Evolutionary conservation across 202 grass and related monocot genomes (phyloP), one percentile per base, ranked within the genome.

Genomic region (Zizania palustris): DNA sequence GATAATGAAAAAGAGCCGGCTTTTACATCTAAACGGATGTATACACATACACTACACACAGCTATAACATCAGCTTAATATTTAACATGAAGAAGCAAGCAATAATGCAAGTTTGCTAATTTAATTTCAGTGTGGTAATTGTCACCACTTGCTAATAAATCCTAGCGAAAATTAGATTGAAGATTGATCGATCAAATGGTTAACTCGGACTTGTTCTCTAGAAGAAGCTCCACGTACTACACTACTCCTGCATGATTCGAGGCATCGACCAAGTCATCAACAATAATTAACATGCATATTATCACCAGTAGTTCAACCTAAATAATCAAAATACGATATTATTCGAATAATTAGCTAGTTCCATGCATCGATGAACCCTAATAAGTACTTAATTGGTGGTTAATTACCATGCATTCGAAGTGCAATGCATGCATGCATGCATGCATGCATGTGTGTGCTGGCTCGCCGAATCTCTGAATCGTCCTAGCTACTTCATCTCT

Each of bases 401-500:
- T 42, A 42, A 42, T 28, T 28, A 28, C 28, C 28, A 28, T 28
- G 28, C 28, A 28, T 28, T 28, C 28, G 28, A 28, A 28, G 28
- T 28, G 28, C 28, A 28, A 61, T 39, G 14, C 34, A 48, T 14
- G 11, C 45, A 7, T n/a, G 4, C n/a, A n/a, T n/a, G n/a, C n/a
- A 61, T 39, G 14, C 34, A 48, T 14, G 11, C 45, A 7, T n/a
- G 4, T 4, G 14, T 9, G 3, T 35, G 35, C 5, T 63, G 14
- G 7, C 9, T 54, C 15, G 28, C 0, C 1, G 2, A 11, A 60
- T 68, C 35, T 43, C 53, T 14, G 28, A 28, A 28, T 28, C n/a
- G n/a, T n/a, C 28, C 28, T 28, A 28, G 28, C 28, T 79, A 90
- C 84, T 93, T 87, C 81, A 93, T 93, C 48, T 80, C 70, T 5